These are phyloP conservation scores for Venturia nashicola DNA, from an alignment of 2,329 filamentous ascomycete genomes.

Conservation along the genomic window DNA sequence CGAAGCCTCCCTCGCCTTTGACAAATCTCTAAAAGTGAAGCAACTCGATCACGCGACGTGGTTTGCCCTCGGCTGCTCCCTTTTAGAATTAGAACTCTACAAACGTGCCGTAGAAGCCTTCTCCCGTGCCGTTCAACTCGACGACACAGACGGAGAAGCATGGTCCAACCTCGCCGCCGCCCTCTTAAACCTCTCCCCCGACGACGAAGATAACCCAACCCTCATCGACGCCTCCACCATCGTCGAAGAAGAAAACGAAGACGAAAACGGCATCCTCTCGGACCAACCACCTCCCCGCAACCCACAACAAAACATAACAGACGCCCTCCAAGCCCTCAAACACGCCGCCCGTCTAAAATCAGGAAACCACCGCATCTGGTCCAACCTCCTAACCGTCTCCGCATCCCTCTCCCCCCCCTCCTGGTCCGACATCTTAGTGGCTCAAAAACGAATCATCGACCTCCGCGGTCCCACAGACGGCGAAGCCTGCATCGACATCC, in stretches of 20 bases:
- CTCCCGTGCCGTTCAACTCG: constrained; percentile 67
- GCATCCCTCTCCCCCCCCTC: constrained; percentile 65
- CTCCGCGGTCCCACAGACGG: constrained; percentile 54
- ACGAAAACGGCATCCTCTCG: constrained; percentile 7
- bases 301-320: constrained; percentile 51
- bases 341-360: constrained; percentile 72
- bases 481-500: constrained; percentile 66
- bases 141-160: constrained; percentile 79
- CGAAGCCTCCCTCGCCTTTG: constrained; percentile 66
- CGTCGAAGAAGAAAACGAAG: not conserved
- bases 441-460: constrained; percentile 61
- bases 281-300: constrained; percentile 24
- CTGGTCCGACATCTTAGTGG: constrained; percentile 62
- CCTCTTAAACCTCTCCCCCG: constrained; percentile 46
- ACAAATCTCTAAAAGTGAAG: constrained; percentile 64
- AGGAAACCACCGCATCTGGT: constrained; percentile 89
- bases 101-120: constrained; percentile 74
- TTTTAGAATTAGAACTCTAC: constrained; percentile 65
- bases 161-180: constrained; percentile 93
- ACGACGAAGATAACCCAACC: not conserved
- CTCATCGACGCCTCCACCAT: constrained; percentile 1
- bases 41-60: constrained; percentile 72
- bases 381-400: constrained; percentile 84
- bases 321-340: constrained; percentile 76
- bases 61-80: constrained; percentile 83